Conservation (phyloP, 1,139 yeast genomes). For the Pichia cactophila region DNA sequence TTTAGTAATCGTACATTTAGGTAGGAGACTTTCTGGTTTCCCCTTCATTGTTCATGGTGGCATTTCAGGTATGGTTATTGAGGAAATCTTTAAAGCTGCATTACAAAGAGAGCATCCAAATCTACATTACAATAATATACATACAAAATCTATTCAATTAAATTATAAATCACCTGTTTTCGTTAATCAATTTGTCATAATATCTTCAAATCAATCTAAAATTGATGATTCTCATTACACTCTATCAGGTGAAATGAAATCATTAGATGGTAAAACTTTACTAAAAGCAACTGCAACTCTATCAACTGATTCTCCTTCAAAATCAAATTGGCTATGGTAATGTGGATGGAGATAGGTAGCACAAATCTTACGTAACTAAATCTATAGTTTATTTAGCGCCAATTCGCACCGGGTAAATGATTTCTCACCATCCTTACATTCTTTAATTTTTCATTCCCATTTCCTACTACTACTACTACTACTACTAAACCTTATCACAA, state of each 20-base stretch:
- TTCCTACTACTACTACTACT: too few relatives aligned
- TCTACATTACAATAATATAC: constrained; percentile 16
- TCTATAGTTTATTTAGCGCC: too few relatives aligned
- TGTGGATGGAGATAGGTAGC: too few relatives aligned
- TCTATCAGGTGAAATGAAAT: constrained; percentile 30
- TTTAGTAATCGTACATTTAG: constrained; percentile 66
- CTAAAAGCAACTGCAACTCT: not conserved
- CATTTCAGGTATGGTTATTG: constrained; percentile 70
- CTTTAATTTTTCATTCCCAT: not conserved
- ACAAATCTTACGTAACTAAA: too few relatives aligned
- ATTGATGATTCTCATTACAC: constrained; percentile 25
- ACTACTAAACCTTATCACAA: not conserved
- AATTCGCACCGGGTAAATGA: not conserved
- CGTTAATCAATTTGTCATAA: constrained; percentile 70
- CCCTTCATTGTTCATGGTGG: constrained; percentile 92
- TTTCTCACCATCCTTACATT: too few relatives aligned
- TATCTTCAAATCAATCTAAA: constrained; percentile 36
- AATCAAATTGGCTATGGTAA: not conserved
- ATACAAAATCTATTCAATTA: constrained; percentile 42
- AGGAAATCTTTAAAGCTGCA: constrained; percentile 41
- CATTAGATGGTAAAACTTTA: constrained; percentile 26
- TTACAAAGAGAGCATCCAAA: constrained; percentile 20
- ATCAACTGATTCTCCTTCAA: not conserved
- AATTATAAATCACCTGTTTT: constrained; percentile 67
- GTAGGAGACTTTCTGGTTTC: constrained; percentile 75